Conservation (phyloP, 257 asterid genomes). For the Ocimum tenuiflorum region DNA sequence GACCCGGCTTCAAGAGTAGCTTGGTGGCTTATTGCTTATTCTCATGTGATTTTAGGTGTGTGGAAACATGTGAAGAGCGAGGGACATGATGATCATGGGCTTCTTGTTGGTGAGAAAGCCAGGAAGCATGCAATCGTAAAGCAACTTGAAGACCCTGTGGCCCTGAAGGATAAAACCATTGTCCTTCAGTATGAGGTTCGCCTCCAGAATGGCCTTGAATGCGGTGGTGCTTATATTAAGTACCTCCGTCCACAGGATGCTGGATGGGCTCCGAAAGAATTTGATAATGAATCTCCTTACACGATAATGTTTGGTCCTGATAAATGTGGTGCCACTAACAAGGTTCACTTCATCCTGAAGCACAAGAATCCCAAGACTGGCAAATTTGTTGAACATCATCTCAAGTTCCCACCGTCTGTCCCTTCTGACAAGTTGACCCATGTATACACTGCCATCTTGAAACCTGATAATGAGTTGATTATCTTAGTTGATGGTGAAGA, state of each 20-base stretch:
- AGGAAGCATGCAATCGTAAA: slow-evolving; percentile 85
- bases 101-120: slow-evolving; percentile 83
- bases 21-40: not conserved
- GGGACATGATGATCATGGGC: slow-evolving; percentile 93
- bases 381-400: slow-evolving; percentile 84
- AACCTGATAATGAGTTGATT: slow-evolving; percentile 56
- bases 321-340: slow-evolving; percentile 89
- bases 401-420: slow-evolving; percentile 83
- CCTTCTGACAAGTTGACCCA: slow-evolving; percentile 88
- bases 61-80: slow-evolving; percentile 92
- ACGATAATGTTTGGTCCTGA: slow-evolving; percentile 97
- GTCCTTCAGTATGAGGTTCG: slow-evolving; percentile 91
- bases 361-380: slow-evolving; percentile 87
- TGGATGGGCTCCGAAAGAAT: slow-evolving; percentile 76
- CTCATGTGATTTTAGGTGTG: slow-evolving; percentile 41
- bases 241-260: slow-evolving; percentile 91
- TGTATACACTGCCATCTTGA: slow-evolving; percentile 85
- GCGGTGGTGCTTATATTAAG: slow-evolving; percentile 96
- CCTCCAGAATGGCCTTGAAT: slow-evolving; percentile 86
- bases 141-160: slow-evolving; percentile 55
- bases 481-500: slow-evolving; percentile 95
- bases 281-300: slow-evolving; percentile 86
- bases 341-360: slow-evolving; percentile 91
- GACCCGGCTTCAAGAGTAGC: too few relatives aligned
- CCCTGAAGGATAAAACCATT: slow-evolving; percentile 60